Conservation (phyloP, 768 basidiomycete genomes). For the Lepiota venenata region DNA sequence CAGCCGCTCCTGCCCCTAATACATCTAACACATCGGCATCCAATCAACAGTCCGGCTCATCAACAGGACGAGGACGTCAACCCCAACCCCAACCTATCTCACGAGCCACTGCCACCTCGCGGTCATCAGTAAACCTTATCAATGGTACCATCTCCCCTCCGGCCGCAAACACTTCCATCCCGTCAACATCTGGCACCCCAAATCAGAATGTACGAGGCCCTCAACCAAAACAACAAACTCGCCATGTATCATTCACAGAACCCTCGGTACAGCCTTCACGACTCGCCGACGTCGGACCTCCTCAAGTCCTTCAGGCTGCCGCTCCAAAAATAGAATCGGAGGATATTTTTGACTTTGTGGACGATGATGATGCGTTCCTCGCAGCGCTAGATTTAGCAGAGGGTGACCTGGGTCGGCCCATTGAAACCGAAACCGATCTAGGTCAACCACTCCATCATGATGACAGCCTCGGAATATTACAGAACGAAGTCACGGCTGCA, state of each 20-base stretch:
- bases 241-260: constrained; percentile 14
- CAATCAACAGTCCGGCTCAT: not conserved
- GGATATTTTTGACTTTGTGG: constrained; percentile 45
- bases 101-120: not conserved
- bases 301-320: not conserved
- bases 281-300: not conserved
- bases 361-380: constrained; percentile 60
- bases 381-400: constrained; percentile 53
- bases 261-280: not conserved
- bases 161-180: constrained; percentile 13
- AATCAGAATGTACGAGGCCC: not conserved
- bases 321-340: constrained; percentile 14
- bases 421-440: constrained; percentile 33
- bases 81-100: not conserved
- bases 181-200: not conserved
- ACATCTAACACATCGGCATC: constrained; percentile 1
- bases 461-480: not conserved
- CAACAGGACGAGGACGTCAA: not conserved
- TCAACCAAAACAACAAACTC: constrained; percentile 11
- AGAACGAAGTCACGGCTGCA: not conserved
- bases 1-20: not conserved
- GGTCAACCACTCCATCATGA: constrained; percentile 41
- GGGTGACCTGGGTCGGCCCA: constrained; percentile 39
- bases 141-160: constrained; percentile 24
- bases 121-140: constrained; percentile 22